Evolutionary conservation across 2,329 filamentous ascomycete species (phyloP).

Genomic region (Calonectria hongkongensis): DNA sequence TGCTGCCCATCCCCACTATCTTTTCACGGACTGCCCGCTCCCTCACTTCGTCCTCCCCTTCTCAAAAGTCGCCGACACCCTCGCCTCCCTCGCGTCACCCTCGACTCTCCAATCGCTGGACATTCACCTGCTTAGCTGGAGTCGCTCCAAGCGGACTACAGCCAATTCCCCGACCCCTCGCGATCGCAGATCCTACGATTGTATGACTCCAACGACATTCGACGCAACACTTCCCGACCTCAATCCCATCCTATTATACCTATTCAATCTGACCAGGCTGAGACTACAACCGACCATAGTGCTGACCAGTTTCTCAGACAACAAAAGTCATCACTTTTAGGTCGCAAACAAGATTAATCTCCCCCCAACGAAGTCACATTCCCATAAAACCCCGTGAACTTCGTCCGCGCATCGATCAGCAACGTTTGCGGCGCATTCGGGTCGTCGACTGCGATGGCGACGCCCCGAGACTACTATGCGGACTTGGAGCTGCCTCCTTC

Average conservation of each 20-base stretch:
- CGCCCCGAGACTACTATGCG: constrained; percentile 86
- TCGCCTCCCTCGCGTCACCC: constrained; percentile 24
- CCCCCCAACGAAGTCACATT: neutral
- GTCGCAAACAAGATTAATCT: constrained; percentile 1
- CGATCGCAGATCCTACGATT: neutral
- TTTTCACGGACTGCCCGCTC: constrained; percentile 12
- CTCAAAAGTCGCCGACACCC: constrained; percentile 24
- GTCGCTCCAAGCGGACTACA: neutral
- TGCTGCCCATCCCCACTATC: constrained; percentile 11
- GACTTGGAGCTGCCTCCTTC: constrained; percentile 83
- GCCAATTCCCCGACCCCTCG: neutral
- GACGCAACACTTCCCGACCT: neutral
- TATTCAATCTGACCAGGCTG: neutral
- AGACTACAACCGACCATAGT: neutral
- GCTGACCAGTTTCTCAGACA: constrained; percentile 40
- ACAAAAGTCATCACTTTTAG: neutral
- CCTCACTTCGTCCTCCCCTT: constrained; percentile 23
- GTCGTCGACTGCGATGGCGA: constrained; percentile 57
- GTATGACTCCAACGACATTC: constrained; percentile 13
- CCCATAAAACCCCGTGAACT: constrained; percentile 1
- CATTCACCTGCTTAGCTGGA: constrained; percentile 6
- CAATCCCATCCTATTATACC: neutral
- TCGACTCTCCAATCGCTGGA: neutral
- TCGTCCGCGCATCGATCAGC: neutral
- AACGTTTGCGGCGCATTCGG: constrained; percentile 35